These are phyloP conservation scores for Alternaria arbusti DNA, from an alignment of 2,329 filamentous ascomycete species.

Conservation along the genomic window DNA sequence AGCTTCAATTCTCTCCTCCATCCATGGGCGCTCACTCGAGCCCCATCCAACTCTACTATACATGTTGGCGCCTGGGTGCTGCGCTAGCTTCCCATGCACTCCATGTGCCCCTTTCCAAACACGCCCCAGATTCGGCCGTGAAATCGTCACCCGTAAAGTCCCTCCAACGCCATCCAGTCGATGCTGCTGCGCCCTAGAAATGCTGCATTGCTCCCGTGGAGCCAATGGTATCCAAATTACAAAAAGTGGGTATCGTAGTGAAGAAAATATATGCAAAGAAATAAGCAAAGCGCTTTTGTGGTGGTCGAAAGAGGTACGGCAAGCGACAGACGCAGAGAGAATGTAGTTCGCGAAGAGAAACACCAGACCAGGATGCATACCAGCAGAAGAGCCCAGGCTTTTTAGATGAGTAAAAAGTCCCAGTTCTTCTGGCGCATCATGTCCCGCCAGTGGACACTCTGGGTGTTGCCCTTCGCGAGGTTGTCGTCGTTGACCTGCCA, in stretches of 20 bases:
- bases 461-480: conserved; percentile 56
- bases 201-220: conserved; percentile 28
- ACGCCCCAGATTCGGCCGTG: conserved; percentile 16
- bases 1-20: conserved; percentile 27
- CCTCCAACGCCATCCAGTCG: conserved; percentile 33
- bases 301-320: conserved; percentile 12
- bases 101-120: conserved; percentile 17
- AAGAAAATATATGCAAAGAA: conserved; percentile 47
- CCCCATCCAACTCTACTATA: conserved; percentile 37
- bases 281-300: conserved; percentile 35
- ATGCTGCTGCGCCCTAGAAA: conserved; percentile 32
- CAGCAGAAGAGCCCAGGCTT: conserved; percentile 37
- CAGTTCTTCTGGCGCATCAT: conserved; percentile 89
- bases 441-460: conserved; percentile 91
- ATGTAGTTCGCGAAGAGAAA: conserved; percentile 24
- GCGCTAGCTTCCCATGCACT: conserved; percentile 41
- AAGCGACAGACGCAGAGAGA: conserved; percentile 25
- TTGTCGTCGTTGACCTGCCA: conserved; percentile 78
- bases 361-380: conserved; percentile 47
- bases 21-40: conserved; percentile 21
- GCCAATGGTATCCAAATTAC: conserved; percentile 44
- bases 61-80: conserved; percentile 38
- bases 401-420: conserved; percentile 88
- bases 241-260: conserved; percentile 47
- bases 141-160: conserved; percentile 36